These are phyloP conservation scores for Tilletia walkeri DNA, from an alignment of 1,284 basidiomycete species.

Conservation along the genomic window DNA sequence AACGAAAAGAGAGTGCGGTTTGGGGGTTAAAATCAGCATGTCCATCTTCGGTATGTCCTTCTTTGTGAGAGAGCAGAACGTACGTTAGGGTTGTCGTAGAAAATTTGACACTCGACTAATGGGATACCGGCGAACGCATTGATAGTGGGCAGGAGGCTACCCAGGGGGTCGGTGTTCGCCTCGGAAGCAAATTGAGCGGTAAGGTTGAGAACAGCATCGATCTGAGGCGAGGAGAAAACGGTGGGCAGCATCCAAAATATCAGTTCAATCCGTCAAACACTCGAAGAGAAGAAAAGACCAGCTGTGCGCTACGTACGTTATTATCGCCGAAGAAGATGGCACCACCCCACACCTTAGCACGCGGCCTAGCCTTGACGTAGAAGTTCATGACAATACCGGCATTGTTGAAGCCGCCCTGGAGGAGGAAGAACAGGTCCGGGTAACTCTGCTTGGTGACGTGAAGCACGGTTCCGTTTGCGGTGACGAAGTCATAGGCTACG, in stretches of 20 bases:
- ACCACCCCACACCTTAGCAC: conserved; percentile 19
- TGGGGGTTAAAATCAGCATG: too few relatives aligned
- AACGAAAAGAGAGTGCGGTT: too few relatives aligned
- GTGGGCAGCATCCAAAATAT: too few relatives aligned
- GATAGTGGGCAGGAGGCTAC: conserved; percentile 19
- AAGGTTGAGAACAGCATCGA: conserved; percentile 17
- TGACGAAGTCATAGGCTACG: conserved; percentile 16
- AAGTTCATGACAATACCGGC: conserved; percentile 19
- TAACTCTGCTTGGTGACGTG: conserved; percentile 4
- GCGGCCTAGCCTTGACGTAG: conserved; percentile 20
- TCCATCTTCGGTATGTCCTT: too few relatives aligned
- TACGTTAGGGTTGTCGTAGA: conserved; percentile 5
- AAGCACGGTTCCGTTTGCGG: background rate
- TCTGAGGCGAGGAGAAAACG: background rate
- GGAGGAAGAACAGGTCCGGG: conserved; percentile 24
- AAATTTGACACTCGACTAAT: background rate
- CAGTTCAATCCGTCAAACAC: too few relatives aligned
- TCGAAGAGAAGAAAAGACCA: background rate
- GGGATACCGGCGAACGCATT: conserved; percentile 18
- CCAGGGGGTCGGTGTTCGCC: conserved; percentile 18
- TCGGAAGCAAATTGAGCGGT: conserved; percentile 15
- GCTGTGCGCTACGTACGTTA: background rate
- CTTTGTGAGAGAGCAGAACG: too few relatives aligned
- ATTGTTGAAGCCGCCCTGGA: conserved; percentile 22
- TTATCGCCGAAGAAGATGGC: conserved; percentile 8